Conservation (phyloP, 495 filamentous ascomycete species). For the Penicillium alfredii region DNA sequence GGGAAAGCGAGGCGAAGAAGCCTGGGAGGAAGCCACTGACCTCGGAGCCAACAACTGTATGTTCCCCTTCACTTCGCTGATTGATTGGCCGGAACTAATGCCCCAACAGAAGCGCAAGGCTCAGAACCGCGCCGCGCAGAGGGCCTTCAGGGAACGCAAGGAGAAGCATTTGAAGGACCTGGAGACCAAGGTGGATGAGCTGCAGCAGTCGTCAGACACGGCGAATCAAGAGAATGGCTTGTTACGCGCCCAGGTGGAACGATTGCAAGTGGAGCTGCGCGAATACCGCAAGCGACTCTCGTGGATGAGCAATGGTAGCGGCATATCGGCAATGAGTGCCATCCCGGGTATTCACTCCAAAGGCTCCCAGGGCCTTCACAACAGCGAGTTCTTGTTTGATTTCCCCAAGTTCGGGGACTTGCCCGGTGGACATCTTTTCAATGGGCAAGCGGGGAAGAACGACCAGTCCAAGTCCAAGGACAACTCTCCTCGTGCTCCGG, state of each 20-base stretch:
- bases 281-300: conserved; percentile 87
- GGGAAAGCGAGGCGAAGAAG: conserved; percentile 85
- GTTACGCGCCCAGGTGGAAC: conserved; percentile 79
- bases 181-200: conserved; percentile 85
- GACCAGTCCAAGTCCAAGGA: conserved; percentile 28
- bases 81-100: too few relatives aligned
- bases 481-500: conserved; percentile 21
- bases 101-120: conserved; percentile 96
- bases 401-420: conserved; percentile 88
- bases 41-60: conserved; percentile 90
- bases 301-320: conserved; percentile 45
- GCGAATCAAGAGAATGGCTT: conserved; percentile 82
- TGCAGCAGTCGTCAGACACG: conserved; percentile 80
- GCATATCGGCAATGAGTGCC: conserved; percentile 45
- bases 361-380: conserved; percentile 49
- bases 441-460: conserved; percentile 31
- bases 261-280: conserved; percentile 74
- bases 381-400: conserved; percentile 86
- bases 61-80: too few relatives aligned
- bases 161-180: conserved; percentile 96
- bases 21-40: conserved; percentile 94
- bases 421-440: conserved; percentile 57
- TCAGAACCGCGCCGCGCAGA: conserved; percentile 93
- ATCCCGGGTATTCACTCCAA: conserved; percentile 32
- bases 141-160: conserved; percentile 96